A percentile compares a stretch with the other conserved stretches of the same genome.
These are phyloP conservation scores for Golubevia sp. DNA, from an alignment of 1,284 basidiomycete genomes.

Conservation along the genomic window DNA sequence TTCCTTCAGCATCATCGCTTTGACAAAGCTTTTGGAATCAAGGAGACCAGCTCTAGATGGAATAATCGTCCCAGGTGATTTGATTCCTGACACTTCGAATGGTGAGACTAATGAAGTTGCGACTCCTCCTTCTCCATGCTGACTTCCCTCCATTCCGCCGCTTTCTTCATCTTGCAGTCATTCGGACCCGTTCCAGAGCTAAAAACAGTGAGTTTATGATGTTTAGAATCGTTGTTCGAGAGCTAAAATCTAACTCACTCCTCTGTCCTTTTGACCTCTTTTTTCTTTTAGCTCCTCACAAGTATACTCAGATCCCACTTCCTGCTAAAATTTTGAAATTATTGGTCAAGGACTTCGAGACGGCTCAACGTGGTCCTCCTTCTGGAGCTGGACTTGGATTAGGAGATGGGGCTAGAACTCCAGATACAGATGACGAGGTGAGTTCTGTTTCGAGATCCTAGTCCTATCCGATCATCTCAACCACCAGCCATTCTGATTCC, in stretches of 20 bases:
- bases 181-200: slow-evolving; percentile 91
- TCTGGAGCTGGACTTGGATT: slow-evolving; percentile 7
- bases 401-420: slow-evolving; percentile 18
- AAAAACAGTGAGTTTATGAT: slow-evolving; percentile 70
- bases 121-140: neutral
- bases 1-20: slow-evolving; percentile 71
- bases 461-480: too few species aligned
- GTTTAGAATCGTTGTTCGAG: neutral
- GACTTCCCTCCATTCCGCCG: slow-evolving; percentile 13
- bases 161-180: slow-evolving; percentile 68
- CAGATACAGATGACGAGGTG: slow-evolving; percentile 37
- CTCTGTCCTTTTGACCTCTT: neutral
- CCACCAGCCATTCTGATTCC: too few species aligned
- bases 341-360: slow-evolving; percentile 78
- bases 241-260: neutral
- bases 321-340: slow-evolving; percentile 89
- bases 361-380: slow-evolving; percentile 61
- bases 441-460: neutral
- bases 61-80: slow-evolving; percentile 85
- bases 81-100: slow-evolving; percentile 66
- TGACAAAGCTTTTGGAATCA: slow-evolving; percentile 76
- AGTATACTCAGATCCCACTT: slow-evolving; percentile 84
- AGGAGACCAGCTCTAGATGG: slow-evolving; percentile 71
- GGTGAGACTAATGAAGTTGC: slow-evolving; percentile 6
- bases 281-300: slow-evolving; percentile 72